Base-by-base conservation (phyloP, 768 basidiomycete genomes). In the Cyathus striatus region DNA sequence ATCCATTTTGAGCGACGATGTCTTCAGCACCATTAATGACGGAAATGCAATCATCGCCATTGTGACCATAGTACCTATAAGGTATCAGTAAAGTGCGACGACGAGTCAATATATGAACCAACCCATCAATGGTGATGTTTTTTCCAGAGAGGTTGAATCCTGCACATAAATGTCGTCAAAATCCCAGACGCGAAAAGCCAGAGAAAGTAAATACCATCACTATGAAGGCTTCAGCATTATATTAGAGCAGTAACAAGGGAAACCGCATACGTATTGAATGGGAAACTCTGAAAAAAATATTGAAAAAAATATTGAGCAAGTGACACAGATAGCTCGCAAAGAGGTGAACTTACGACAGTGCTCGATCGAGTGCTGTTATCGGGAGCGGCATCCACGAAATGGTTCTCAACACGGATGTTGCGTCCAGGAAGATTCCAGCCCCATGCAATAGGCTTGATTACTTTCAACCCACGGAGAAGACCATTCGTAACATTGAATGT, bases 391-490 rank as follows among this genome's bases (percentile, higher is more conserved):
- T 70, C 68, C 18, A 70, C 65, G 46, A 60, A 67, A 42, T 68
- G 66, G 45, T 70, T 60, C 40, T 63, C 58, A 9, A 69, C 63
- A 25, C 54, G 58, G 21, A 70, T 53, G 46, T 70, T 71, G 43
- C 54, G 45, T 3, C 68, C 68, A 3, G 66, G 63, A 16, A 71
- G 44, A 49, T 65, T 66, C 65, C 66, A 70, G 6, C 68, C 69
- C 73, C 74, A 76, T 7, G 74, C 73, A 42, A 76, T 58, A 7
- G 74, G 73, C 42, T 75, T 72, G 53, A 69, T 66, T 42, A 72
- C 61, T 63, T 73, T 66, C 10, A 70, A 52, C 33, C 65, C 55
- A 20, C 53, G 49, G 16, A 62, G 49, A 26, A 59, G 41, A 16
- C 70, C 70, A 35, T 66, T 66, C 5, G 70, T 72, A 6, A 71